Evolutionary conservation across 2,329 filamentous ascomycete genomes (phyloP), one percentile per base, ranked within the genome.

Genomic region (Arachnopeziza araneosa): DNA sequence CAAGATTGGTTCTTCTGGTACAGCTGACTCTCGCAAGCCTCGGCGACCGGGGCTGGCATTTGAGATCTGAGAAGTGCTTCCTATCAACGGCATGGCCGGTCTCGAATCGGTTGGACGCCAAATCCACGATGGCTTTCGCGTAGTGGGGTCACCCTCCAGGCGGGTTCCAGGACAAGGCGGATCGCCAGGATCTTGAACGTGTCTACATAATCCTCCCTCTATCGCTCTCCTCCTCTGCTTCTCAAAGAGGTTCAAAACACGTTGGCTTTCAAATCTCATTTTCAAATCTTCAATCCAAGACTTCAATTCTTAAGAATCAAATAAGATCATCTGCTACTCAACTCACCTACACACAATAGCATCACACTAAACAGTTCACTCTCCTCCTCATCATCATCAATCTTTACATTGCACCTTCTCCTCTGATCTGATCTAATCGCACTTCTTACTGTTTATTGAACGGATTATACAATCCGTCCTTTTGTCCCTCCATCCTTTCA

Each of bases 161-260:
- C 54, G 50, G 26, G 56, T 60, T 60, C 57, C 58, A 58, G 52
- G 59, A 53, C 44, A 52, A 48, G 52, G 55, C 55, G 54, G 56
- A 26, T 49, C 26, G 56, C 61, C 58, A 59, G 54, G 56, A 50
- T 60, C 55, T 36, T 53, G 56, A 56, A 55, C 55, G 50, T 57
- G 56, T 59, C 60, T 67, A 67, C 63, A 67, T 68, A 67, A 66
- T 54, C 57, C 58, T 49, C 56, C 51, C 36, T 59, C 52, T 60
- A 59, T 61, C 66, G 56, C 66, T 59, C 58, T 54, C 49, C 60
- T 44, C 32, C 55, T 19, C 59, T 57, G 24, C 23, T 60, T 56
- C 24, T 30, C 30, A 49, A 56, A 32, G n/a, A 64, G 2, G 22
- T 24, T 52, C 53, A 48, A n/a, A 22, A 14, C 49, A 32, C 24